Base-by-base conservation (phyloP, 805 yeast genomes). In the Crinitomyces ghanaensis region DNA sequence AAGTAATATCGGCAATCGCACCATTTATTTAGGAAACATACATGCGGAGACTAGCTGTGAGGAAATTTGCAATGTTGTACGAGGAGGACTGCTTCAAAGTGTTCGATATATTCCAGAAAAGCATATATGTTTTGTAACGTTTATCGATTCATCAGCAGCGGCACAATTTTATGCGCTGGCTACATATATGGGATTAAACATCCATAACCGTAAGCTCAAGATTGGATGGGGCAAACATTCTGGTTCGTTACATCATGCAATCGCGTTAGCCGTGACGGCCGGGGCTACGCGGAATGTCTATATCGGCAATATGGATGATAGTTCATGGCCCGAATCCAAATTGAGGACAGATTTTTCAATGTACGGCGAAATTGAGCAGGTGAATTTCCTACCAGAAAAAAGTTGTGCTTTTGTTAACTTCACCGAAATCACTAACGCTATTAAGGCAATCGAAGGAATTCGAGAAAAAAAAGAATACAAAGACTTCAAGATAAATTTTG, bases 201-300 rank as follows among this genome's bases (percentile, higher is more conserved):
- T 88, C 39, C 93, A 82, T 52, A 78, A 77, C 53, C 70, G 93
- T 49, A 70, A 86, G 49, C 78, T 88, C 44, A 83, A 82, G 54
- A 85, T 88, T 36, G 95, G 96, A 14, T 88, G 98, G 97, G 98
- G 97, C 30, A 86, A 84, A 57, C 95, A 88, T 53, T 77, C 93
- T 4, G 97, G 97, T 7, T 85, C 94, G 1, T 65, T 88, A 42
- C 77, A 93, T 7, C 80, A 82, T 45, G 85, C 93, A 2, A 68
- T 88, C 37, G 79, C 86, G 5, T 62, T 81, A 37, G 96, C 96
- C 0, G 95, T 86, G 17, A 76, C 91, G 15, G 79, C 82, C 42
- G 97, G 97, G 26, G 97, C 96, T 0, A 75, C 91, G 14, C 72
- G 98, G 57, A 88, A 91, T 51, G 82, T 88, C 29, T 88, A 91